Base-by-base conservation (phyloP, 2,329 filamentous ascomycete species). In the Cladorrhinum sp. region DNA sequence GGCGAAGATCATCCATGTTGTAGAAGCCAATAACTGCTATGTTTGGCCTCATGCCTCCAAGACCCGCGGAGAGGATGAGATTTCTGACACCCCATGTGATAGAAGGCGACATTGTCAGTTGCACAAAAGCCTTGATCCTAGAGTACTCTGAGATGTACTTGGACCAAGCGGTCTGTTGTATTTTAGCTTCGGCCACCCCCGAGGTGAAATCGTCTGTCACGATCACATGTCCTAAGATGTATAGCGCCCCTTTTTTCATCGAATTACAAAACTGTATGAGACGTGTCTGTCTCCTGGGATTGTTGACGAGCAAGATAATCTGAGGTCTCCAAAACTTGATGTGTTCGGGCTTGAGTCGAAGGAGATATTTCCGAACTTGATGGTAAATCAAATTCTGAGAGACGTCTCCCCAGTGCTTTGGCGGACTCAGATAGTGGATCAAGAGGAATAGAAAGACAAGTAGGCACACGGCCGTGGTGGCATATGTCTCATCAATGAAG, bases 321-420 rank as follows among this genome's bases (percentile, higher is more conserved):
- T 96, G 92, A 0, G 92, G 92, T 55, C 92, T 83, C 92, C 92
- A 96, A 72, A 96, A 96, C 70, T 96, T 96, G 73, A 96, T 92
- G 71, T 96, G 92, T 68, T 96, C 92, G 36, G 91, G 91, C 54
- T 86, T 87, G 27, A 96, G 78, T n/a, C 91, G 85, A 27, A 96
- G 78, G 27, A 96, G 76, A 69, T 96, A 96, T 69, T 96, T 96
- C 62, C 92, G 84, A 13, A 96, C 91, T 76, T 96, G 92, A 63
- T 85, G 76, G 69, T 96, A 96, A 56, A 96, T 96, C 62, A 96
- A 77, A 68, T 91, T 93, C 68, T 96, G 92, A 8, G 90, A 93
- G 18, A 96, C 91, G 72, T 96, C 92, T 1, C 92, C 92, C 92
- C 92, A 96, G 36, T 89, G 85, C 70, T 96, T 96, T 0, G 92